These are phyloP conservation scores for Camellia sinensis DNA, from an alignment of 148 eudicot species.

Conservation along the genomic window DNA sequence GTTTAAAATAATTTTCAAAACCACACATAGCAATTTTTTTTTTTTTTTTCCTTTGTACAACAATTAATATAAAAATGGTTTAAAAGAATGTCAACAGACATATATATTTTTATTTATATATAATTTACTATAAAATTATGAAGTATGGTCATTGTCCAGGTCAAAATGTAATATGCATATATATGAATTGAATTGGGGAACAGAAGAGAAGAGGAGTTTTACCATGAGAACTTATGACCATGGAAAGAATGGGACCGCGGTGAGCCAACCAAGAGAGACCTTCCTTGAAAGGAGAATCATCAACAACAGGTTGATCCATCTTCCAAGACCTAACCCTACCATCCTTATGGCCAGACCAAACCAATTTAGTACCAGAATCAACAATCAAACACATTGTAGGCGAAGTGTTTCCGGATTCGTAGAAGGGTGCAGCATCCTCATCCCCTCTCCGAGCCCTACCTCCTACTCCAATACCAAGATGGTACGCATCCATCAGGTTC, in stretches of 20 bases:
- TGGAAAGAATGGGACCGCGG: slow-evolving; percentile 70
- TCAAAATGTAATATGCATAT: too few species aligned
- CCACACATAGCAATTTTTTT: too few species aligned
- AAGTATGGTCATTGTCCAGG: too few species aligned
- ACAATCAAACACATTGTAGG: slow-evolving; percentile 69
- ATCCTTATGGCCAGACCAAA: slow-evolving; percentile 97
- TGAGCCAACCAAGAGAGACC: slow-evolving; percentile 85
- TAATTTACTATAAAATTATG: too few species aligned
- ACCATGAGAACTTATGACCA: slow-evolving; percentile 79
- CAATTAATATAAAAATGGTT: too few species aligned
- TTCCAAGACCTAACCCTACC: slow-evolving; percentile 94
- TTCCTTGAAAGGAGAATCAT: slow-evolving; percentile 56
- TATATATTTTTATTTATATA: too few species aligned
- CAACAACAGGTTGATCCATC: slow-evolving; percentile 58
- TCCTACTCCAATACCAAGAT: slow-evolving; percentile 64
- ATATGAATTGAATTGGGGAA: not conserved
- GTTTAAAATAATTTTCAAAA: too few species aligned
- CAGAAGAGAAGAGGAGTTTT: not conserved
- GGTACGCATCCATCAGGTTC: slow-evolving; percentile 58
- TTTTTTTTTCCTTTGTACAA: too few species aligned
- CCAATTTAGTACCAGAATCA: slow-evolving; percentile 70
- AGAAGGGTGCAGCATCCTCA: slow-evolving; percentile 88
- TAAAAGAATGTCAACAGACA: too few species aligned
- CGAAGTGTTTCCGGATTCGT: slow-evolving; percentile 60
- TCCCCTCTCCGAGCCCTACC: slow-evolving; percentile 79